Base-by-base conservation (phyloP, 768 basidiomycete species). In the Boletellus ananas region DNA sequence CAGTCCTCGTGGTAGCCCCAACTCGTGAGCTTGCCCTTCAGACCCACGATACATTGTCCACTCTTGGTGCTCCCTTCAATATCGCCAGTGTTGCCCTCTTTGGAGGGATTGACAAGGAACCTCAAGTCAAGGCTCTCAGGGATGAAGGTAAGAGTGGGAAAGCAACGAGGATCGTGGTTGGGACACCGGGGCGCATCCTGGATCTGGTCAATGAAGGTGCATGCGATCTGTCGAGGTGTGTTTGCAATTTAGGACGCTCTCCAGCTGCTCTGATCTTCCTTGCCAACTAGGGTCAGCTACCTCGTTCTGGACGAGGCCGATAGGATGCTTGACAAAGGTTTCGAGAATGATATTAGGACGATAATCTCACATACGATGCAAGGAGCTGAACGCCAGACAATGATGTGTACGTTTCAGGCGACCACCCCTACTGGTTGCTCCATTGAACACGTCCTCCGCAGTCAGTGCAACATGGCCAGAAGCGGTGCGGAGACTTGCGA, bases 401-500 rank as follows among this genome's bases (percentile, higher is more conserved):
- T 94, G 78, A 94, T 94, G 92, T 94, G 90, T 94, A 66, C 58
- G 89, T 79, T 23, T 20, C 39, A 23, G n/a, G 14, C 29, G 10
- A 20, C 33, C 21, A 3, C 11, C 10, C 11, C 16, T 18, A 17
- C 13, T 18, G 14, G 20, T 9, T 3, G 23, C 29, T 11, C 16
- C 3, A 25, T 25, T 4, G 11, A 8, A 49, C 34, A 8, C 42
- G 17, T 35, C 17, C 4, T 34, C 7, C 42, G 21, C 58, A 94
- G 92, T 98, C 74, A 96, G 93, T 45, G 96, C 96, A 9, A 99
- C 96, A 8, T 99, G 96, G 96, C 96, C 96, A 0, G 92, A 95
- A 61, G 83, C 89, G 11, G 94, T 99, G 20, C 80, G 94, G 45
- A 76, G 87, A 51, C 76, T 99, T 34, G 96, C 96, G 0, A 78